Evolutionary conservation across 2,329 filamentous ascomycete genomes (phyloP).

Genomic region (Penicillium sp.): DNA sequence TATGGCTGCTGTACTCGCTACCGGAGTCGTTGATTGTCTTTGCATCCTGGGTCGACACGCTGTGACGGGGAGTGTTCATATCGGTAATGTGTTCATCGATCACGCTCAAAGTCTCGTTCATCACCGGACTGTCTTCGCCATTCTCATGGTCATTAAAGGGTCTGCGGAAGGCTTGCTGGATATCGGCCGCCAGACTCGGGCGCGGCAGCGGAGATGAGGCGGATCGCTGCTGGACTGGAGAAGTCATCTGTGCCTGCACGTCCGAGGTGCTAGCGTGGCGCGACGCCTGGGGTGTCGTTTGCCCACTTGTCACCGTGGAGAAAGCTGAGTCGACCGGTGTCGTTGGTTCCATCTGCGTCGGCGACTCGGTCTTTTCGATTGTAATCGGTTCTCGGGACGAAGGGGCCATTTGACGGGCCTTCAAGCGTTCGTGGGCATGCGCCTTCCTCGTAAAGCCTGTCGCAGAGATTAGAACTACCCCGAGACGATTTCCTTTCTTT

Average conservation of each 20-base stretch:
- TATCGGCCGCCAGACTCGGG: conserved; percentile 33
- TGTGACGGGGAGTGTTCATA: conserved; percentile 61
- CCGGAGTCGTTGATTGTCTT: conserved; percentile 69
- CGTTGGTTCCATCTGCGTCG: conserved; percentile 12
- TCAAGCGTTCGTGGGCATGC: conserved; percentile 9
- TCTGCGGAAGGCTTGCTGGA: conserved; percentile 45
- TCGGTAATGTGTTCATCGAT: conserved; percentile 97
- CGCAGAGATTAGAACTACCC: background rate
- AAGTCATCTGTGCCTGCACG: conserved; percentile 22
- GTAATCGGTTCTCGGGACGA: conserved; percentile 4
- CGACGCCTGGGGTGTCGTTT: conserved; percentile 41
- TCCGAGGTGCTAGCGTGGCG: conserved; percentile 36
- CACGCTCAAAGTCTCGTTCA: conserved; percentile 91
- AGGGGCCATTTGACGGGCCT: conserved; percentile 7
- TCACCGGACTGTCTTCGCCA: conserved; percentile 66
- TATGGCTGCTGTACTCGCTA: conserved; percentile 81
- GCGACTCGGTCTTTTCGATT: conserved; percentile 12
- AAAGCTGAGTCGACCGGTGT: conserved; percentile 20
- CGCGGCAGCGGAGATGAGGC: conserved; percentile 37
- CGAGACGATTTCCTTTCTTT: background rate
- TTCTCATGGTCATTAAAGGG: conserved; percentile 49
- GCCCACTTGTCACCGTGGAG: conserved; percentile 30
- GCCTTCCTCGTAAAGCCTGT: conserved; percentile 22
- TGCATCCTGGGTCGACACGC: conserved; percentile 46
- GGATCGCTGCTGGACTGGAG: conserved; percentile 30